Conservation (phyloP, 2,329 filamentous ascomycete species). For the Aspergillus tanneri region DNA sequence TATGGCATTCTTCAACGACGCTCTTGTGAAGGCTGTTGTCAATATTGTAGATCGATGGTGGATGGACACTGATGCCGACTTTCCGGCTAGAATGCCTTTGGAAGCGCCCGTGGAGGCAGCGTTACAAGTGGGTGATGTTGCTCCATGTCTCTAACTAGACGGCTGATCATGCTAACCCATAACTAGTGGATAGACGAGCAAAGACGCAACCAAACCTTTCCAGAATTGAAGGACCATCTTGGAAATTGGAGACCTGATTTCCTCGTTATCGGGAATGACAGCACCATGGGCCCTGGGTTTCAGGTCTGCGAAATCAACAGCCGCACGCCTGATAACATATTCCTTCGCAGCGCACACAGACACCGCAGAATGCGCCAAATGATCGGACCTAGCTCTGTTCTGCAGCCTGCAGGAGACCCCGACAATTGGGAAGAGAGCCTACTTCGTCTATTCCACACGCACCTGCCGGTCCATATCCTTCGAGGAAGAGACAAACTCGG, state of each 20-base stretch:
- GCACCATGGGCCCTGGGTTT: slow-evolving; percentile 8
- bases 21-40: slow-evolving; percentile 22
- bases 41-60: slow-evolving; percentile 32
- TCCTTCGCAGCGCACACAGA: neutral
- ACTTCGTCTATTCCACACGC: neutral
- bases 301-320: slow-evolving; percentile 21
- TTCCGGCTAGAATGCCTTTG: slow-evolving; percentile 28
- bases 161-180: neutral
- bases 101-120: slow-evolving; percentile 27
- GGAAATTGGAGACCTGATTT: slow-evolving; percentile 23
- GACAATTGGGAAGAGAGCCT: neutral
- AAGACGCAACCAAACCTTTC: neutral
- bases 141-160: slow-evolving; percentile 7
- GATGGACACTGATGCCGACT: slow-evolving; percentile 21
- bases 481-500: neutral
- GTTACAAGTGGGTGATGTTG: slow-evolving; percentile 15
- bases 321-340: slow-evolving; percentile 9
- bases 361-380: neutral
- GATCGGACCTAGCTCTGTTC: slow-evolving; percentile 3
- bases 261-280: slow-evolving; percentile 8
- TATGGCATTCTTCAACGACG: slow-evolving; percentile 17
- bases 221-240: slow-evolving; percentile 11
- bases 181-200: slow-evolving; percentile 11
- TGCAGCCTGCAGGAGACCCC: neutral
- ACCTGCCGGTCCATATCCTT: slow-evolving; percentile 4